phyloP scores from a whole-genome alignment of 768 basidiomycete species.

The Bullera alba region DNA sequence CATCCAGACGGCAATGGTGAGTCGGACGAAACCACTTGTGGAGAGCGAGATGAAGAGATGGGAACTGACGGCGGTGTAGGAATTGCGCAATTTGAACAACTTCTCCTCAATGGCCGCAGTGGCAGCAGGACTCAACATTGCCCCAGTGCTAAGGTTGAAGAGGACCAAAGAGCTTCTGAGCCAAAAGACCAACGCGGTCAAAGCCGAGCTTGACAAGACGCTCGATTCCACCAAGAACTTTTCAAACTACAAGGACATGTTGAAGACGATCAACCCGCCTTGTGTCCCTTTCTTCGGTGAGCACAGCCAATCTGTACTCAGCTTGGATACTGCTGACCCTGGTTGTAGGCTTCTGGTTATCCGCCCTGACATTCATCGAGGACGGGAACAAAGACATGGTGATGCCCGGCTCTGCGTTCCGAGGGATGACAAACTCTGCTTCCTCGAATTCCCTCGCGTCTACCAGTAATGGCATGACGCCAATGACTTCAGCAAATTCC shows the following conservation, averaged over 20 bases:
- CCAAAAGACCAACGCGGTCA: conserved; percentile 63
- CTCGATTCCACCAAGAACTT: conserved; percentile 93
- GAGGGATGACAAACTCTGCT: conserved; percentile 6
- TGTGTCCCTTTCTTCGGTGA: conserved; percentile 95
- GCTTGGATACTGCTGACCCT: too few species aligned
- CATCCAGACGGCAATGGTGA: conserved; percentile 61
- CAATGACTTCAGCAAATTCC: background rate
- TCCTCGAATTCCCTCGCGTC: conserved; percentile 22
- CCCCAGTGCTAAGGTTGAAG: conserved; percentile 84
- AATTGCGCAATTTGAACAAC: conserved; percentile 81
- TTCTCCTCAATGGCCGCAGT: conserved; percentile 97
- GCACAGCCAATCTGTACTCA: background rate
- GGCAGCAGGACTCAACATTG: conserved; percentile 85
- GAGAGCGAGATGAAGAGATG: too few species aligned
- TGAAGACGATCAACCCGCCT: conserved; percentile 77
- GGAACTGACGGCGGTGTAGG: conserved; percentile 52
- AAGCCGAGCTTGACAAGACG: conserved; percentile 75
- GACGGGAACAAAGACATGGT: conserved; percentile 81
- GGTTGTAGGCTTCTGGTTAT: conserved; percentile 88
- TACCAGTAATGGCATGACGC: background rate
- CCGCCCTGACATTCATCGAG: conserved; percentile 94
- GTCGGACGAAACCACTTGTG: conserved; percentile 4
- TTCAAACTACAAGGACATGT: conserved; percentile 75
- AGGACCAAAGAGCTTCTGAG: conserved; percentile 88
- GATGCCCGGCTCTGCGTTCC: background rate